These are phyloP conservation scores for Murraya koenigii DNA, from an alignment of 345 rosid species.

Conservation along the genomic window DNA sequence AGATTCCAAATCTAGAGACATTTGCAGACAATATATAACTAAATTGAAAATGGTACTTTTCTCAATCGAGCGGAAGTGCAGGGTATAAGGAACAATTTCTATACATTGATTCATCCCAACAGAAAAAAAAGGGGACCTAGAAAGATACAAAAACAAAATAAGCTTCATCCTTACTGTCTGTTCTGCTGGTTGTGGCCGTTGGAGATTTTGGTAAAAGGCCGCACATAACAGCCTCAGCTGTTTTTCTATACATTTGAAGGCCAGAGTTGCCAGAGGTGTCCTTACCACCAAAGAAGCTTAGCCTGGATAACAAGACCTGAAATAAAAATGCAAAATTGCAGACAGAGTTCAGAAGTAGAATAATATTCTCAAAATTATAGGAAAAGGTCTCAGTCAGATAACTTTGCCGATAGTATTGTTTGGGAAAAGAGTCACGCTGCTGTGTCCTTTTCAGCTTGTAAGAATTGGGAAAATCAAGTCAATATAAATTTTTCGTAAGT, in stretches of 20 bases:
- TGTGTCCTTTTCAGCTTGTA: background rate
- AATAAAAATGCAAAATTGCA: slow-evolving; percentile 12
- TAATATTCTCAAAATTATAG: background rate
- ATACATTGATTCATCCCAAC: too few relatives aligned
- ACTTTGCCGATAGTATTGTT: background rate
- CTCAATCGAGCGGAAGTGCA: background rate
- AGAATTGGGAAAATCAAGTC: background rate
- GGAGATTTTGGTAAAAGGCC: slow-evolving; percentile 87
- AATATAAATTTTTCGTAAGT: background rate
- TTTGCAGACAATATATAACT: background rate
- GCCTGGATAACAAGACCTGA: slow-evolving; percentile 84
- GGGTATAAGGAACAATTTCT: background rate
- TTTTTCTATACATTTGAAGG: slow-evolving; percentile 60
- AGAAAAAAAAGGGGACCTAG: background rate
- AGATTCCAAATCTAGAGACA: background rate
- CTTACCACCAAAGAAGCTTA: slow-evolving; percentile 68
- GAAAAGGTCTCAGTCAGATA: background rate
- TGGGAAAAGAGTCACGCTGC: background rate
- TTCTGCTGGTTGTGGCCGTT: slow-evolving; percentile 76
- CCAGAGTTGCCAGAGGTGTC: slow-evolving; percentile 54
- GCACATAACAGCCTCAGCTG: slow-evolving; percentile 97
- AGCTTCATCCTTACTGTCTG: slow-evolving; percentile 46
- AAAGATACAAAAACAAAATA: background rate
- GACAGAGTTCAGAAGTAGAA: background rate
- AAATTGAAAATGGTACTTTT: background rate